These are phyloP conservation scores for Trichoderma asperellum DNA, from an alignment of 2,329 filamentous ascomycete species.

Conservation along the genomic window DNA sequence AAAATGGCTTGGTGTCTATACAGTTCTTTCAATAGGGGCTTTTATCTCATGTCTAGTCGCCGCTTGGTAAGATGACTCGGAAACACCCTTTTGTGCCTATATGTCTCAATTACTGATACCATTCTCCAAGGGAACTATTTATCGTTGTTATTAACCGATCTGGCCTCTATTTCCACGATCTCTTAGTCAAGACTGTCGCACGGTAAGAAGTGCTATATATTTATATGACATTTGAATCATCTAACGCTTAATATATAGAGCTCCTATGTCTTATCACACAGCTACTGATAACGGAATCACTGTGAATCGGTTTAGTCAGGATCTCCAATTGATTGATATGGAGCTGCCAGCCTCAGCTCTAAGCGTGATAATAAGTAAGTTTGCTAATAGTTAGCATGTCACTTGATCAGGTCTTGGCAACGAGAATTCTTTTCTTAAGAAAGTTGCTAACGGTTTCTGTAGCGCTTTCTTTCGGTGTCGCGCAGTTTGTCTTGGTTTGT, in stretches of 20 bases:
- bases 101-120: not conserved
- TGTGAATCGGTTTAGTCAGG: constrained; percentile 44
- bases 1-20: constrained; percentile 34
- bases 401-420: not conserved
- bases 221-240: not conserved
- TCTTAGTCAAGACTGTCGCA: not conserved
- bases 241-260: constrained; percentile 8
- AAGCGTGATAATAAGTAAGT: not conserved
- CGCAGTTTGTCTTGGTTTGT: not conserved
- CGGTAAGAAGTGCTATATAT: not conserved
- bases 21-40: constrained; percentile 28
- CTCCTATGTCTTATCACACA: not conserved
- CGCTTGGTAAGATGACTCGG: not conserved
- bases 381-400: not conserved
- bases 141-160: not conserved
- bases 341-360: constrained; percentile 40
- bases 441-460: constrained; percentile 42
- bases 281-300: not conserved
- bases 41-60: not conserved
- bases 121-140: not conserved
- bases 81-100: not conserved
- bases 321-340: constrained; percentile 45
- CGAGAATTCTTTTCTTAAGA: constrained; percentile 33
- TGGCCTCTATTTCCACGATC: not conserved
- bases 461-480: constrained; percentile 35